Base-by-base conservation (phyloP, 768 basidiomycete genomes). In the Tephrocybe sp. region DNA sequence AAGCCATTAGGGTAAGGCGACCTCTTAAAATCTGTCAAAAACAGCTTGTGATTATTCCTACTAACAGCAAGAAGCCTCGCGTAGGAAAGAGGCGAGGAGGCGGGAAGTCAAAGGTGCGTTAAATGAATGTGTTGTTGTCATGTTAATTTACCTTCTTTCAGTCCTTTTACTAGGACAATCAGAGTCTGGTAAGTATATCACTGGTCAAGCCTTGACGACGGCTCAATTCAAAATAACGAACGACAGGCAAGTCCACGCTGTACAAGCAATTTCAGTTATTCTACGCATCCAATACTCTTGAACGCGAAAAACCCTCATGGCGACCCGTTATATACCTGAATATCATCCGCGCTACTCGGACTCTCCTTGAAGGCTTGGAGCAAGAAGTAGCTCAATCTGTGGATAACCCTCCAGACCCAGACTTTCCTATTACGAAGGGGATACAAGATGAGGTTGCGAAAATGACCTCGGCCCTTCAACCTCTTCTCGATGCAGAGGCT, bases 191-290 rank as follows among this genome's bases (percentile, higher is more conserved):
- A 44, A n/a, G n/a, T 16, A 5, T 41, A 16, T 19, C 14, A 16
- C 19, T 5, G 17, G n/a, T n/a, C n/a, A n/a, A n/a, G n/a, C n/a
- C n/a, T n/a, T n/a, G n/a, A n/a, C 12, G 12, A 5, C 11, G 42
- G 4, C 13, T 34, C n/a, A 22, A 19, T 19, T 26, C 32, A 42
- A 19, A 47, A 19, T 19, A 26, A 16, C 26, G 10, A 14, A 43
- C 19, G n/a, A 35, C 26, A 59, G 58, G 58, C 30, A 59, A 59
- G 32, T 59, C 58, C 26, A 59, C 58, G 30, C 38, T 59, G 35
- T 54, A 59, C 26, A 59, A 59, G 36, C 58, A 59, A 26, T 59
- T 59, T 19, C 58, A 59, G 36, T 31, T 59, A 12, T 56, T 56
- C 14, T 58, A 58, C 26, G 49, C 51, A 26, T 58, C 57, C 19